A percentile compares a stretch with the other conserved stretches of the same genome.
These are phyloP conservation scores for Helotiales sp. DNA, from an alignment of 2,329 filamentous ascomycete genomes.

Conservation along the genomic window DNA sequence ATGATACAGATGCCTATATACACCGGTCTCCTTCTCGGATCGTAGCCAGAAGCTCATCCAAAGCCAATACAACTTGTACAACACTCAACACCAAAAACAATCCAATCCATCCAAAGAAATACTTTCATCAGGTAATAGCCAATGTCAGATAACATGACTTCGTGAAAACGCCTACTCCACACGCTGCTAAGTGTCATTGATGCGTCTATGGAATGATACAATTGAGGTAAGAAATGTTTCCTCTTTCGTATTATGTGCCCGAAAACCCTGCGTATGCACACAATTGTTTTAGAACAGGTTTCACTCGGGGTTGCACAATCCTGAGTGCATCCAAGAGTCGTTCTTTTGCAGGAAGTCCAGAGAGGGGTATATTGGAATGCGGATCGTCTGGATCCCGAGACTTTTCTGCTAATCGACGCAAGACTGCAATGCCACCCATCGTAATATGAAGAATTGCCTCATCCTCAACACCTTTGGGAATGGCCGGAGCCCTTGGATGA, in stretches of 20 bases:
- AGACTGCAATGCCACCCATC: slow-evolving; percentile 64
- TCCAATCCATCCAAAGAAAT: slow-evolving; percentile 17
- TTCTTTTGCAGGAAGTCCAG: slow-evolving; percentile 66
- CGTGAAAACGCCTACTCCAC: slow-evolving; percentile 32
- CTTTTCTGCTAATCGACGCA: slow-evolving; percentile 71
- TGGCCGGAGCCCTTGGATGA: slow-evolving; percentile 35
- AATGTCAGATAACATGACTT: slow-evolving; percentile 22
- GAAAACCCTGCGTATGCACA: slow-evolving; percentile 63
- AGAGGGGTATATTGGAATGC: slow-evolving; percentile 53
- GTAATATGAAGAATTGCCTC: slow-evolving; percentile 52
- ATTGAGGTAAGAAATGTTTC: slow-evolving; percentile 27
- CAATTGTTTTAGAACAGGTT: slow-evolving; percentile 68
- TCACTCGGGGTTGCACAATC: slow-evolving; percentile 61
- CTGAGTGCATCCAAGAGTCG: slow-evolving; percentile 66
- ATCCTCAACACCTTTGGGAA: slow-evolving; percentile 35
- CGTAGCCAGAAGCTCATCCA: slow-evolving; percentile 12
- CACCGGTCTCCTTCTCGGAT: slow-evolving; percentile 18
- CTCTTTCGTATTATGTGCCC: slow-evolving; percentile 37
- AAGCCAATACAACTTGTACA: slow-evolving; percentile 28
- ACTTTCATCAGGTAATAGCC: slow-evolving; percentile 10
- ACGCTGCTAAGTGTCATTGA: slow-evolving; percentile 29
- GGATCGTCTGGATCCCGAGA: slow-evolving; percentile 56
- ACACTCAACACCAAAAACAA: slow-evolving; percentile 15
- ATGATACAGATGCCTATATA: slow-evolving; percentile 27
- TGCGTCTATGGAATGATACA: slow-evolving; percentile 36